Percentiles rank a stretch among this genome's conserved stretches.
Conservation (phyloP, 2,329 filamentous ascomycete genomes). For the Aspergillus costaricaensis region DNA sequence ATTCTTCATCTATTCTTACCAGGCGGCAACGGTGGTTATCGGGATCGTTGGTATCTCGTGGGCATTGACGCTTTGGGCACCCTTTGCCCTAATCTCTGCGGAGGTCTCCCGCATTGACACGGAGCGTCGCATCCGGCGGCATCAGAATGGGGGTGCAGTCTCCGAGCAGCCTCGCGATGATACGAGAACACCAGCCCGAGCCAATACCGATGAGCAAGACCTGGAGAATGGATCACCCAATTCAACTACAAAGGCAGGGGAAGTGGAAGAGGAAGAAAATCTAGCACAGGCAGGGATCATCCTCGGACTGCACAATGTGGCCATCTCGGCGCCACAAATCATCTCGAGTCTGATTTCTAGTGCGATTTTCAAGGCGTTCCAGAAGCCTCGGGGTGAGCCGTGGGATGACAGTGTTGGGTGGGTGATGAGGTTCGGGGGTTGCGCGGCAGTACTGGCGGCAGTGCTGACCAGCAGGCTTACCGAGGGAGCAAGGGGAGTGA, state of each 20-base stretch:
- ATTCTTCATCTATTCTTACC: slow-evolving; percentile 71
- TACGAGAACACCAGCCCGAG: slow-evolving; percentile 2
- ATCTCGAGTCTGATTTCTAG: slow-evolving; percentile 83
- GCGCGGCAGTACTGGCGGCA: slow-evolving; percentile 75
- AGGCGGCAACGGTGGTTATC: slow-evolving; percentile 73
- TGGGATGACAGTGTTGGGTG: slow-evolving; percentile 86
- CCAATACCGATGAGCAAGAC: slow-evolving; percentile 18
- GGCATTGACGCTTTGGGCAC: slow-evolving; percentile 92
- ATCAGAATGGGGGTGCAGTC: slow-evolving; percentile 35
- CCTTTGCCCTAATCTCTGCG: slow-evolving; percentile 90
- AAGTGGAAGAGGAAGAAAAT: slow-evolving; percentile 47
- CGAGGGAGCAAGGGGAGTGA: slow-evolving; percentile 53
- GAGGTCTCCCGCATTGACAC: slow-evolving; percentile 85
- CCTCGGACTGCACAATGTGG: slow-evolving; percentile 92
- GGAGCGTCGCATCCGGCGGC: slow-evolving; percentile 55
- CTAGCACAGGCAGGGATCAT: slow-evolving; percentile 84
- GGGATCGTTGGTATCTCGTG: slow-evolving; percentile 85
- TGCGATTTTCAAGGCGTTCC: slow-evolving; percentile 78
- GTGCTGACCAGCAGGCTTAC: slow-evolving; percentile 69
- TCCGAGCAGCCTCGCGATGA: slow-evolving; percentile 11
- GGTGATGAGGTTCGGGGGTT: slow-evolving; percentile 80
- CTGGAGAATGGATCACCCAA: slow-evolving; percentile 30
- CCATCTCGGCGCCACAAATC: slow-evolving; percentile 88
- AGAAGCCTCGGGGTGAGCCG: slow-evolving; percentile 81
- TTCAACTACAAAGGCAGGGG: slow-evolving; percentile 26